A percentile compares a stretch with the other conserved stretches of the same genome.
These are phyloP conservation scores for Amylostereum chailletii DNA, from an alignment of 1,284 basidiomycete genomes.

Conservation along the genomic window DNA sequence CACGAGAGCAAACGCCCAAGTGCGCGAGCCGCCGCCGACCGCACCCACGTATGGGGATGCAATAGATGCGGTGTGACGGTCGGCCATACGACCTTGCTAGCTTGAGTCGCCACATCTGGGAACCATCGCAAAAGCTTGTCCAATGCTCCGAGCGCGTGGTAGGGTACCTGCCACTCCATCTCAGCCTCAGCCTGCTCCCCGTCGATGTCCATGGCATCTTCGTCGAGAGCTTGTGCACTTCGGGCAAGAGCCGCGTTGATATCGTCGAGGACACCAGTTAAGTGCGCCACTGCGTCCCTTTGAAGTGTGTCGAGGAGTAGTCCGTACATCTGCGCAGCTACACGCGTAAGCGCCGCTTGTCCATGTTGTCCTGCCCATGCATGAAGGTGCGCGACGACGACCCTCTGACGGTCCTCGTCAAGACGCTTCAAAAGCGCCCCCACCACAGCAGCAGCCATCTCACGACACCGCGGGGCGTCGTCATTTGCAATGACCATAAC, in stretches of 20 bases:
- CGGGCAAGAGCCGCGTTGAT: conserved; percentile 41
- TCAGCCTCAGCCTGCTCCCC: too few relatives aligned
- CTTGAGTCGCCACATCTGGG: conserved; percentile 35
- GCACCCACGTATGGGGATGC: conserved; percentile 94
- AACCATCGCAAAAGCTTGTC: conserved; percentile 57
- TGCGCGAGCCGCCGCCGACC: conserved; percentile 73
- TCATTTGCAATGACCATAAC: conserved; percentile 95
- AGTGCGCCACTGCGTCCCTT: conserved; percentile 36
- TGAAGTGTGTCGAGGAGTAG: conserved; percentile 66
- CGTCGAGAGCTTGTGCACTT: conserved; percentile 35
- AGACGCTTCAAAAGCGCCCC: conserved; percentile 68
- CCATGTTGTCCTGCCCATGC: conserved; percentile 70
- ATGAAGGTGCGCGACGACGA: conserved; percentile 67
- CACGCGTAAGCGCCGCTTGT: conserved; percentile 55
- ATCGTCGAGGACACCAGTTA: conserved; percentile 52
- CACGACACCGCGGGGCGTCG: conserved; percentile 80
- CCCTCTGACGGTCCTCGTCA: conserved; percentile 49
- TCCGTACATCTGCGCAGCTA: conserved; percentile 78
- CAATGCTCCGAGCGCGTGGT: conserved; percentile 68
- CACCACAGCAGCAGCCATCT: conserved; percentile 80
- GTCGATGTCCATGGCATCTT: conserved; percentile 41
- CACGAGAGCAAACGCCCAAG: conserved; percentile 65
- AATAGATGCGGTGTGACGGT: conserved; percentile 62
- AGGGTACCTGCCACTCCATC: conserved; percentile 78
- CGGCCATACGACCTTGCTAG: conserved; percentile 51